These are phyloP conservation scores for Saccharomyces hybrid DNA, from an alignment of 1,139 yeast genomes.

Conservation along the genomic window DNA sequence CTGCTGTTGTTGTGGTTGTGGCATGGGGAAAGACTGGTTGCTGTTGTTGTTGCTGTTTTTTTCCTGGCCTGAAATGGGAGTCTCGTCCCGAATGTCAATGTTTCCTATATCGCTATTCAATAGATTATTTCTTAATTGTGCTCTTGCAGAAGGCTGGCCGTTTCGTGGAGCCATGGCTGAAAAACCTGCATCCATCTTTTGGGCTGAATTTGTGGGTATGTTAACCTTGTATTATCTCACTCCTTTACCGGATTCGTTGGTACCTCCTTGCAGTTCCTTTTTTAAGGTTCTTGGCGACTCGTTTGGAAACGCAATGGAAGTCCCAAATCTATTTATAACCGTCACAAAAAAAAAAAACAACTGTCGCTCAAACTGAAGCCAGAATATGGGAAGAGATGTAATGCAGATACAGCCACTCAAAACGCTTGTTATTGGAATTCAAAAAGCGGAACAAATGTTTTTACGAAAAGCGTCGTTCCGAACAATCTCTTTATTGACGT, in stretches of 20 bases:
- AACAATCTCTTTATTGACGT: not conserved
- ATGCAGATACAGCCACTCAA: not conserved
- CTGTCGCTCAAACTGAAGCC: not conserved
- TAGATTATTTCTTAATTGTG: conserved; percentile 31
- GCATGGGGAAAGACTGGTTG: not conserved
- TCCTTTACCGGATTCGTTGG: not conserved
- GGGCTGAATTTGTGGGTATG: not conserved
- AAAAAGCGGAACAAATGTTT: not conserved
- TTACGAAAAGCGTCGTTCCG: not conserved
- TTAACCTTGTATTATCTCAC: not conserved
- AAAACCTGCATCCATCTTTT: conserved; percentile 18
- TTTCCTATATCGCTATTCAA: conserved; percentile 35
- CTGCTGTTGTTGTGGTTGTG: conserved; percentile 3
- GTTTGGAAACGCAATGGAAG: not conserved
- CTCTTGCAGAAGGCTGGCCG: conserved; percentile 11
- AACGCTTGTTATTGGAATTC: not conserved
- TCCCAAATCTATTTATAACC: not conserved
- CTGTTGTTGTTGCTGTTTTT: not conserved
- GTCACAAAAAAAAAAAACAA: not conserved
- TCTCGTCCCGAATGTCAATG: conserved; percentile 38
- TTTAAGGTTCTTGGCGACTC: not conserved
- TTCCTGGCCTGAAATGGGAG: conserved; percentile 21
- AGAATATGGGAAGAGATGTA: not conserved
- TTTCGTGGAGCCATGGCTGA: conserved; percentile 10
- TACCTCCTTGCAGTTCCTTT: not conserved